Evolutionary conservation across 208 protist species (phyloP).

Genomic region (Trypanosoma conorhini): DNA sequence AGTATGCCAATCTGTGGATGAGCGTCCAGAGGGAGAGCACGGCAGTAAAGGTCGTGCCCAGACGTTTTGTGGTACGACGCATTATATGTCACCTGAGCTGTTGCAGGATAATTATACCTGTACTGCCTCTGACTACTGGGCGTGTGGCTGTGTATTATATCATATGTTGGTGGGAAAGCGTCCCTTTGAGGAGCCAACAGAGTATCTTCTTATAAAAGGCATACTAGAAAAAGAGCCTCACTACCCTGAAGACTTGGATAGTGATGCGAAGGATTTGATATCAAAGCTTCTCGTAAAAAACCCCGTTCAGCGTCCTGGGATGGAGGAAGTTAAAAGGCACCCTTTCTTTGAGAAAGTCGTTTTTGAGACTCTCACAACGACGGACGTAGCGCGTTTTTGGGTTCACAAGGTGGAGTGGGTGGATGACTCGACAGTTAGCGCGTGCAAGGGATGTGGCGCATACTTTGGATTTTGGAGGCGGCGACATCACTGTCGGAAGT

Average conservation of each 20-base stretch:
- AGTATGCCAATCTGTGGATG: constrained; percentile 64
- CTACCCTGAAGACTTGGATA: constrained; percentile 65
- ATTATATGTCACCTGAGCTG: constrained; percentile 95
- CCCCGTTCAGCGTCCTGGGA: constrained; percentile 58
- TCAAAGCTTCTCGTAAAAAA: constrained; percentile 73
- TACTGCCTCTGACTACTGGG: constrained; percentile 94
- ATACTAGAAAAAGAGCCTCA: constrained; percentile 87
- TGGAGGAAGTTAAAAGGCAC: constrained; percentile 72
- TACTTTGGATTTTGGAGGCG: constrained; percentile 53
- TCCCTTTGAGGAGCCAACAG: constrained; percentile 87
- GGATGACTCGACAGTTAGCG: constrained; percentile 54
- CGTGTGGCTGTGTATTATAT: constrained; percentile 92
- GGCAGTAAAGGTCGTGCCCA: constrained; percentile 56
- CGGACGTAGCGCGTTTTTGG: constrained; percentile 59
- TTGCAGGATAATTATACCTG: constrained; percentile 93
- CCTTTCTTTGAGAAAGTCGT: constrained; percentile 76
- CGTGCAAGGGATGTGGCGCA: constrained; percentile 69
- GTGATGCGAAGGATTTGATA: constrained; percentile 75
- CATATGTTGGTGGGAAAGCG: constrained; percentile 86
- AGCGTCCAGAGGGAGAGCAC: constrained; percentile 64
- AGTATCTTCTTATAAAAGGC: constrained; percentile 87
- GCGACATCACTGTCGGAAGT: constrained; percentile 84
- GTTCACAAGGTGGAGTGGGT: constrained; percentile 80
- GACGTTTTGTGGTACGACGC: constrained; percentile 90
- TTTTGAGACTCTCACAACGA: constrained; percentile 46